Base-by-base conservation (phyloP, 2,329 filamentous ascomycete species). In the Aotearoamyces nothofagi region DNA sequence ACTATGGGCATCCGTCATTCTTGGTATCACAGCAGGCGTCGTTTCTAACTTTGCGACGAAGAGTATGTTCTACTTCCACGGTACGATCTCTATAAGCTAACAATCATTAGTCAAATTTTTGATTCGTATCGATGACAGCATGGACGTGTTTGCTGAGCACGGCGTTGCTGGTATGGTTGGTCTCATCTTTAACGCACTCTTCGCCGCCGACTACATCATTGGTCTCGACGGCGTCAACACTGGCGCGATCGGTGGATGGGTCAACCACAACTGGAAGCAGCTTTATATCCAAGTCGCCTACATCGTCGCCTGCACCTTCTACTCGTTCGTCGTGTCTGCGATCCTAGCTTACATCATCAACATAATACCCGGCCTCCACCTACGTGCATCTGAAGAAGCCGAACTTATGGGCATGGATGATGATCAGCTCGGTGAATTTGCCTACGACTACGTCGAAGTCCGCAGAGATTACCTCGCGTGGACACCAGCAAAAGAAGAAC, bases 401-500 rank as follows among this genome's bases (percentile, higher is more conserved):
- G 81, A 90, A 55, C 69, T 87, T 9, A 69, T 87, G 32, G 81
- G 81, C 41, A 86, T 87, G 78, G 81, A 90, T 47, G 81, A 87
- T 49, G 80, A 87, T 56, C 81, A 90, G 58, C 78, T 87, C 43
- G 81, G 81, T 54, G 81, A 90, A 56, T 90, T 87, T 50, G 81
- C 80, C 9, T 87, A 87, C 61, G 81, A 90, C 53, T 90, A 87
- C 52, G 81, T 90, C 40, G 81, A 90, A 64, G 79, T 87, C 34
- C 77, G 81, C 48, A 73, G 81, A 46, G 81, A 90, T 56, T 90
- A 86, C 62, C 69, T 90, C 22, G 81, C 81, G 34, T 90, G 81
- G 81, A 86, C 78, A 16, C 81, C 81, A 1, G 72, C 77, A 17
- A 76, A 76, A 46, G 63, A 60, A 36, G 71, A 79, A 41, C 76